Evolutionary conservation across 768 basidiomycete genomes (phyloP).

Genomic region (Termitomyces sp.): DNA sequence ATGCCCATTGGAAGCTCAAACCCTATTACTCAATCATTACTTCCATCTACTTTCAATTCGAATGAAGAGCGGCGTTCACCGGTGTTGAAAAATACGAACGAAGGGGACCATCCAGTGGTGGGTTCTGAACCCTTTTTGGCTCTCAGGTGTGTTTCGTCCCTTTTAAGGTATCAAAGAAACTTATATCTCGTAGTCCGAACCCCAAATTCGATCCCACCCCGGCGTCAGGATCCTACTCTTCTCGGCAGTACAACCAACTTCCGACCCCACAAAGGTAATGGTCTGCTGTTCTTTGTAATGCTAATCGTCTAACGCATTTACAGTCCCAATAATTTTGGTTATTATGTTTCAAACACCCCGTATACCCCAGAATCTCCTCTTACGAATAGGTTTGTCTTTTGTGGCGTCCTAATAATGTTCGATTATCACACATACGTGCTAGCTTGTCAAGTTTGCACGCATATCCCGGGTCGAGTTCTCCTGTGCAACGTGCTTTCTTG

Average conservation of each 20-base stretch:
- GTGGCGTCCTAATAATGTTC: background rate
- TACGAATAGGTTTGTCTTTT: conserved; percentile 15
- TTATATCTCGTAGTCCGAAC: conserved; percentile 9
- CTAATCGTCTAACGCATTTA: background rate
- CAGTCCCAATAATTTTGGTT: conserved; percentile 25
- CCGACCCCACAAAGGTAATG: conserved; percentile 29
- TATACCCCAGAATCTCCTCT: conserved; percentile 25
- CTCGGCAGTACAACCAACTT: conserved; percentile 25
- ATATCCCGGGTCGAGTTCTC: conserved; percentile 4
- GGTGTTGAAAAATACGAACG: conserved; percentile 1
- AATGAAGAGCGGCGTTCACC: conserved; percentile 6
- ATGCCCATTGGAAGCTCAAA: background rate
- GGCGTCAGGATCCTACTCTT: conserved; percentile 14
- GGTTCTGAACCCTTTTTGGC: conserved; percentile 1
- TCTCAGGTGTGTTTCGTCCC: conserved; percentile 6
- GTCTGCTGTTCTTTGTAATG: background rate
- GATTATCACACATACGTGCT: background rate
- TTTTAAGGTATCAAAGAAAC: background rate
- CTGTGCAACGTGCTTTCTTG: conserved; percentile 10
- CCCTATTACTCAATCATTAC: background rate
- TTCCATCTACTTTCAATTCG: background rate
- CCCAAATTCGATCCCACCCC: conserved; percentile 12
- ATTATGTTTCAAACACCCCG: conserved; percentile 16
- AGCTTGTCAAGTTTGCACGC: conserved; percentile 12
- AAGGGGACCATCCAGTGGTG: conserved; percentile 6